Evolutionary conservation across 1,284 basidiomycete genomes (phyloP).

Genomic region (Leccinum griseonigrum): DNA sequence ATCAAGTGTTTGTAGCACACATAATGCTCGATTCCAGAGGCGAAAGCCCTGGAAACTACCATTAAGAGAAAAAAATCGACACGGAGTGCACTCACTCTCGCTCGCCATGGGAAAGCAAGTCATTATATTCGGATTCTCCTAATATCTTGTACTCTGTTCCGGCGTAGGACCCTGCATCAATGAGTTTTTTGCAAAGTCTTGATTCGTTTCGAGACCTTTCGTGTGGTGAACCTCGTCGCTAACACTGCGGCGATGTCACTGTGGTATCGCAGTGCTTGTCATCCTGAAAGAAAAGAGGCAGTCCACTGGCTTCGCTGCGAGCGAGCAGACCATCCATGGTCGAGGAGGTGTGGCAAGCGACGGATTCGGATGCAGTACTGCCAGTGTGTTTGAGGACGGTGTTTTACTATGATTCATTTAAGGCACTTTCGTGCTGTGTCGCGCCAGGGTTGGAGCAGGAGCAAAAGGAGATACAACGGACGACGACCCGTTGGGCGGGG

Average conservation of each 20-base stretch:
- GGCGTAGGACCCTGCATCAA: slow-evolving; percentile 41
- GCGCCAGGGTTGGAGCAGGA: no score
- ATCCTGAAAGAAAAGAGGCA: neutral
- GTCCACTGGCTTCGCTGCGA: neutral
- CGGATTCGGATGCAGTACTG: neutral
- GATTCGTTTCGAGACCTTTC: slow-evolving; percentile 47
- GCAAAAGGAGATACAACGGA: neutral
- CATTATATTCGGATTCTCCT: slow-evolving; percentile 52
- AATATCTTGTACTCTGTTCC: slow-evolving; percentile 61
- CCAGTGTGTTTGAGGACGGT: no score
- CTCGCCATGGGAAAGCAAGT: slow-evolving; percentile 69
- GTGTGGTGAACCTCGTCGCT: slow-evolving; percentile 62
- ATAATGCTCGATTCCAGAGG: slow-evolving; percentile 48
- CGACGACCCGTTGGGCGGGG: slow-evolving; percentile 2
- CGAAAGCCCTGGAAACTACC: slow-evolving; percentile 42
- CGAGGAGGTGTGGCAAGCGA: neutral
- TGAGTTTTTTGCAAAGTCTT: slow-evolving; percentile 47
- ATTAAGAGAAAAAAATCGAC: neutral
- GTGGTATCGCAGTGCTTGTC: neutral
- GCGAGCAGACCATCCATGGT: neutral
- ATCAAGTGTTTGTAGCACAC: slow-evolving; percentile 52
- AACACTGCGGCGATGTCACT: neutral
- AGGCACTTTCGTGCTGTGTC: no score
- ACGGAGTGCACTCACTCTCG: slow-evolving; percentile 51
- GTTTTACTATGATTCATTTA: no score